Percentiles rank a stretch among this genome's conserved stretches.
Conservation (phyloP, 139 green algal genomes). For the Micractinium conductrix region DNA sequence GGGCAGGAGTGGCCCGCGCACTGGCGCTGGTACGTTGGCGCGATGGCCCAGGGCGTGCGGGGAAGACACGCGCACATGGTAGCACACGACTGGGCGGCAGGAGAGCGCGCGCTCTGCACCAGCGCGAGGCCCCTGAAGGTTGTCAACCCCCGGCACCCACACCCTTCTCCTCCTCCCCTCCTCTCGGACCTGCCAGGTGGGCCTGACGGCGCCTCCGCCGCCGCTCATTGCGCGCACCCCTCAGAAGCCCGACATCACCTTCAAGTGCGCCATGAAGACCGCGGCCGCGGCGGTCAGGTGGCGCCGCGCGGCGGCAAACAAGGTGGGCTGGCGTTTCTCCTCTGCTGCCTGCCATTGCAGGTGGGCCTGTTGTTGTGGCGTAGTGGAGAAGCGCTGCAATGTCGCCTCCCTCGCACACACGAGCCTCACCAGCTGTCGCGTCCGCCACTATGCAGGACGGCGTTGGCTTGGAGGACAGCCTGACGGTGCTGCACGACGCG, state of each 20-base stretch:
- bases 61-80: not conserved
- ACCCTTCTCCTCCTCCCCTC: not conserved
- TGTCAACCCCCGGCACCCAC: not conserved
- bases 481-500: slow-evolving; percentile 9
- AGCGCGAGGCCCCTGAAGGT: no score
- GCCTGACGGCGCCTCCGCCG: not conserved
- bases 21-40: no score
- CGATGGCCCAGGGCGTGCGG: not conserved
- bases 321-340: no score
- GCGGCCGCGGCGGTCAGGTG: not conserved
- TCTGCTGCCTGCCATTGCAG: no score
- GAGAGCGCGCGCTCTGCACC: no score
- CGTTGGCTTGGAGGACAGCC: not conserved
- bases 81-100: no score
- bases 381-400: no score
- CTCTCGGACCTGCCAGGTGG: slow-evolving; percentile 7
- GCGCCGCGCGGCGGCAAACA: not conserved
- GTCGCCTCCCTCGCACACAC: no score
- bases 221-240: not conserved
- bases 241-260: not conserved
- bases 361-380: no score
- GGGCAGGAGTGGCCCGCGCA: not conserved
- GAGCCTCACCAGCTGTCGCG: no score
- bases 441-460: no score
- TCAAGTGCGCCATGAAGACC: slow-evolving; percentile 1